These are phyloP conservation scores for Phytophthora syringae DNA, from an alignment of 352 stramenopile genomes.

Conservation along the genomic window DNA sequence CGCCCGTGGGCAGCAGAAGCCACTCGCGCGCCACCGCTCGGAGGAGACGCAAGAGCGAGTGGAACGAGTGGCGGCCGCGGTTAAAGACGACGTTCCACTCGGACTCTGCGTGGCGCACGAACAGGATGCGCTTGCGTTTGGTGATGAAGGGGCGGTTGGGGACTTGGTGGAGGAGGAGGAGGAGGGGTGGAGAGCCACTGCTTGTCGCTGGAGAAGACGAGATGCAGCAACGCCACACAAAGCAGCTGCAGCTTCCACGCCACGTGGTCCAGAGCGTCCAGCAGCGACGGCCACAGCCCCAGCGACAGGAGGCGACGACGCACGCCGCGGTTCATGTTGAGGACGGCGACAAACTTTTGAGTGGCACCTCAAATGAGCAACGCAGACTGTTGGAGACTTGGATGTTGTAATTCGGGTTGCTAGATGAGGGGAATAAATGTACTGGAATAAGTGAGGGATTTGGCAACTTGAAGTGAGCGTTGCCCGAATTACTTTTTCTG, in stretches of 20 bases:
- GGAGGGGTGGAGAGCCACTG: conserved; percentile 34
- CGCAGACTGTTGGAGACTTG: too few relatives aligned
- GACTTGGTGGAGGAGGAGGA: not conserved
- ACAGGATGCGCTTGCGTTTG: conserved; percentile 73
- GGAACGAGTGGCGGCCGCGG: conserved; percentile 61
- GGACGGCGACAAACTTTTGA: not conserved
- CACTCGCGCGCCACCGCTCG: conserved; percentile 70
- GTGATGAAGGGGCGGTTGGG: conserved; percentile 6
- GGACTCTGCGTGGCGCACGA: conserved; percentile 88
- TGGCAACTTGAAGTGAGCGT: too few relatives aligned
- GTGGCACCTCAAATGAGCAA: too few relatives aligned
- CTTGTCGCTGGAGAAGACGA: conserved; percentile 81
- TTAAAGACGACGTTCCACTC: conserved; percentile 92
- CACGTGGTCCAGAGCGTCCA: conserved; percentile 51
- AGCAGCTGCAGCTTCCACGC: conserved; percentile 77
- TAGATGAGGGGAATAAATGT: too few relatives aligned
- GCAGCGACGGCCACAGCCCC: conserved; percentile 34
- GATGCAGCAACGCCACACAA: conserved; percentile 58
- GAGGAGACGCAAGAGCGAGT: conserved; percentile 51
- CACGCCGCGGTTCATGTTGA: conserved; percentile 29
- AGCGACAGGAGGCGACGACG: conserved; percentile 17
- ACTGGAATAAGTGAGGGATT: too few relatives aligned
- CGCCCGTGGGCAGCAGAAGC: conserved; percentile 62
- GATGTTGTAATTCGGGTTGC: too few relatives aligned
- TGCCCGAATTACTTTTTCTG: too few relatives aligned